Base-by-base conservation (phyloP, 257 asterid genomes). In the Nicotiana paniculata region DNA sequence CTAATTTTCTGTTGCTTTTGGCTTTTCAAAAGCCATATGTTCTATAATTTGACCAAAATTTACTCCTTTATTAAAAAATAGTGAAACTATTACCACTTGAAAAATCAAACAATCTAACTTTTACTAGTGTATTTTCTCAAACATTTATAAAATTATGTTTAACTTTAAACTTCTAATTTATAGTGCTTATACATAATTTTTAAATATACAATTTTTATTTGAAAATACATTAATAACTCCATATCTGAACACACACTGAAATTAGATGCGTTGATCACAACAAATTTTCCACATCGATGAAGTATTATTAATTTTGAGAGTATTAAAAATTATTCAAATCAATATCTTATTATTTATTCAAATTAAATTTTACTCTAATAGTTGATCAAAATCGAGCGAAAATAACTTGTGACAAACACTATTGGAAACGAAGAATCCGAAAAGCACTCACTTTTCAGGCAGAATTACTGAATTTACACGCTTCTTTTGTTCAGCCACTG, bases 381-480 rank as follows among this genome's bases (percentile, higher is more conserved):
- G 53, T 67, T 67, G 35, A 35, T 18, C 77, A 37, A 9, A 37
- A 0, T 9, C 54, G 18, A 68, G 0, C 43, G 16, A 65, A 15
- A 55, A 18, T 17, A 16, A 66, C 17, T 66, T 64, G 76, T 18
- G 28, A 18, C 4, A 37, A 35, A 2, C 77, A 18, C n/a, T 68
- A 35, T 37, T 37, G 53, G 39, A 68, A 37, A 8, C 33, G 6
- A 54, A 43, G 57, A 70, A 55, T 21, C 46, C 35, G 1, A 11
- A 30, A 46, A 46, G 0, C 13, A 72, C 91, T 90, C 84, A 93
- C 99, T 91, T 93, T 82, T 90, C 97, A 21, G 97, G 98, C 10
- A 93, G 92, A 86, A 82, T 84, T 24, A 83, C 54, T 48, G 90
- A 93, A 30, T 70, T 26, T 9, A 9, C 76, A 6, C 24, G 54